phyloP scores from a whole-genome alignment of 345 rosid genomes.

The Clarkia xantiana region DNA sequence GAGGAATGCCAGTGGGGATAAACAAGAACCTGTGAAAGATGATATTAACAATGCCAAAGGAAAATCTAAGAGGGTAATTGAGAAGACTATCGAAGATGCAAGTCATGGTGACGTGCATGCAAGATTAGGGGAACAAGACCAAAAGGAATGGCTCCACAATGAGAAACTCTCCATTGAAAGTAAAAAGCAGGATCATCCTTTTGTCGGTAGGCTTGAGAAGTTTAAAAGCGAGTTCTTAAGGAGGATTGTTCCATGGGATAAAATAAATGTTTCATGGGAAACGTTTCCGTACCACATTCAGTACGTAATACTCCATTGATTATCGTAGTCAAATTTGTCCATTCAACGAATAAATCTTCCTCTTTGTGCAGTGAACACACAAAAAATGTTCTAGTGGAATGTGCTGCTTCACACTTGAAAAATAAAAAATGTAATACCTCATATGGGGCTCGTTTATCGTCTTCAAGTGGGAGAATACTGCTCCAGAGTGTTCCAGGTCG shows the following conservation, averaged over 20 bases:
- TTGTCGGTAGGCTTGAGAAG: conserved; percentile 53
- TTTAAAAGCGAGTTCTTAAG: conserved; percentile 67
- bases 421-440: conserved; percentile 36
- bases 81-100: conserved; percentile 16
- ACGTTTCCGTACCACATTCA: conserved; percentile 81
- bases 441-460: conserved; percentile 62
- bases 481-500: conserved; percentile 63
- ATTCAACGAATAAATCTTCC: background rate
- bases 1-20: conserved; percentile 64
- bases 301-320: conserved; percentile 21
- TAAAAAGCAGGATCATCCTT: conserved; percentile 71
- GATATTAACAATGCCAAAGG: conserved; percentile 28
- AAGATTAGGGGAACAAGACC: conserved; percentile 80
- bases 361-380: conserved; percentile 46
- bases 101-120: conserved; percentile 47
- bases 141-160: conserved; percentile 78
- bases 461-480: conserved; percentile 85
- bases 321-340: conserved; percentile 5
- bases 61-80: conserved; percentile 22
- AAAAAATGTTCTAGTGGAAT: conserved; percentile 70
- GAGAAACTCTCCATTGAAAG: conserved; percentile 63
- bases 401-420: conserved; percentile 71
- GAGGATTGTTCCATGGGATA: conserved; percentile 88
- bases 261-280: conserved; percentile 79
- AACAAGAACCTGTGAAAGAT: conserved; percentile 33